phyloP scores from a whole-genome alignment of 2,329 filamentous ascomycete genomes.

The Arthrocladium fulminans region DNA sequence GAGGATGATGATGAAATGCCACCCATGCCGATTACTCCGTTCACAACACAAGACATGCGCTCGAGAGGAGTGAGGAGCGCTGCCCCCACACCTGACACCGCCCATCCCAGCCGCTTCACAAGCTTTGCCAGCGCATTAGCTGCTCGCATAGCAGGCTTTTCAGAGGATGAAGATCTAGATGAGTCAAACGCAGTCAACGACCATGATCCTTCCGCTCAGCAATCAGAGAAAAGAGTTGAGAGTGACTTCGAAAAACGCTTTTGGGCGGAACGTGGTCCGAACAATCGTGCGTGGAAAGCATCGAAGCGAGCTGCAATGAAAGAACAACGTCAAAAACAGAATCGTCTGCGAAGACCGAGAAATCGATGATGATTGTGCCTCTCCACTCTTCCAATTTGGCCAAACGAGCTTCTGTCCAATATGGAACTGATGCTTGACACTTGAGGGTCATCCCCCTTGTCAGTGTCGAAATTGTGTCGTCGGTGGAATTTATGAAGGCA shows the following conservation, averaged over 20 bases:
- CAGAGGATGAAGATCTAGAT: conserved; percentile 17
- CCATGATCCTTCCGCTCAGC: neutral
- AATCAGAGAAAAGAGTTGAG: conserved; percentile 27
- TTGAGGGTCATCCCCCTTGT: no score
- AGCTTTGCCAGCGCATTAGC: conserved; percentile 17
- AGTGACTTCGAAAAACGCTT: conserved; percentile 56
- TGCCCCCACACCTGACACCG: conserved; percentile 90
- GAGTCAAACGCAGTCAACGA: conserved; percentile 1
- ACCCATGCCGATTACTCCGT: conserved; percentile 65
- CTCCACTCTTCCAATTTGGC: no score
- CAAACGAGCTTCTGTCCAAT: no score
- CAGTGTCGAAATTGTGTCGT: no score
- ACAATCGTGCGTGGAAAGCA: conserved; percentile 45
- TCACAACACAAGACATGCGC: conserved; percentile 67
- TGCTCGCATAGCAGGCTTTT: neutral
- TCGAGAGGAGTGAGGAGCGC: conserved; percentile 63
- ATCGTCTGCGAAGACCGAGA: conserved; percentile 33
- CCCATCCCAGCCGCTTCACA: conserved; percentile 49
- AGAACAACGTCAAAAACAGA: conserved; percentile 51
- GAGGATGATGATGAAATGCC: conserved; percentile 38
- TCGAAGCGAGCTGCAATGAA: conserved; percentile 52
- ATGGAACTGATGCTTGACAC: no score
- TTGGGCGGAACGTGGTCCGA: conserved; percentile 45
- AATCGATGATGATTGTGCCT: neutral
- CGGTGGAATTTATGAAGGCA: neutral